Conservation (phyloP, 2,329 filamentous ascomycete genomes). For the Alternaria sp. region DNA sequence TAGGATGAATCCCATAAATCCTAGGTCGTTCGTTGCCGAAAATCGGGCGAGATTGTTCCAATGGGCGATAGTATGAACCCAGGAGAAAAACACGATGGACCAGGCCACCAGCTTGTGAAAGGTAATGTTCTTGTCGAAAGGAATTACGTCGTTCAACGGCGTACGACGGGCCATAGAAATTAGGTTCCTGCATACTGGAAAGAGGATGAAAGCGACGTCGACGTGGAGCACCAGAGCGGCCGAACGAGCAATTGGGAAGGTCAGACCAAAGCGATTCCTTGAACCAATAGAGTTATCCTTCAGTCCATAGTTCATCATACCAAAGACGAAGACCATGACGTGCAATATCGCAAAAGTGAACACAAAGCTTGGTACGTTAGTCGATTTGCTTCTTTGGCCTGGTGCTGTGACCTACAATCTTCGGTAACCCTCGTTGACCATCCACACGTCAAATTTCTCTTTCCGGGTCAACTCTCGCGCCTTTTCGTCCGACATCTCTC, state of each 20-base stretch:
- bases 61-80: conserved; percentile 85
- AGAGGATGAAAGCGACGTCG: conserved; percentile 79
- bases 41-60: conserved; percentile 87
- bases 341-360: conserved; percentile 77
- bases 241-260: conserved; percentile 78
- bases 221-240: conserved; percentile 81
- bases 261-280: conserved; percentile 74
- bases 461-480: conserved; percentile 72
- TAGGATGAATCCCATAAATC: conserved; percentile 78
- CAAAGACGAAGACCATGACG: conserved; percentile 79
- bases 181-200: conserved; percentile 84
- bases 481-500: conserved; percentile 79
- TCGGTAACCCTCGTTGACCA: conserved; percentile 87
- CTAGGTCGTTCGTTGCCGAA: conserved; percentile 76
- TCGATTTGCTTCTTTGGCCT: background rate
- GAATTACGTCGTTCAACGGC: conserved; percentile 83
- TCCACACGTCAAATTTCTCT: conserved; percentile 84
- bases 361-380: conserved; percentile 69
- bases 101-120: conserved; percentile 87
- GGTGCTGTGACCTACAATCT: conserved; percentile 69
- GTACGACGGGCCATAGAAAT: conserved; percentile 83
- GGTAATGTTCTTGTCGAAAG: conserved; percentile 89
- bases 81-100: conserved; percentile 89
- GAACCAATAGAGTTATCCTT: conserved; percentile 75
- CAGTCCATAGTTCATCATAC: conserved; percentile 79